phyloP scores from a whole-genome alignment of 331 rosid species.

The Dryas integrifolia region DNA sequence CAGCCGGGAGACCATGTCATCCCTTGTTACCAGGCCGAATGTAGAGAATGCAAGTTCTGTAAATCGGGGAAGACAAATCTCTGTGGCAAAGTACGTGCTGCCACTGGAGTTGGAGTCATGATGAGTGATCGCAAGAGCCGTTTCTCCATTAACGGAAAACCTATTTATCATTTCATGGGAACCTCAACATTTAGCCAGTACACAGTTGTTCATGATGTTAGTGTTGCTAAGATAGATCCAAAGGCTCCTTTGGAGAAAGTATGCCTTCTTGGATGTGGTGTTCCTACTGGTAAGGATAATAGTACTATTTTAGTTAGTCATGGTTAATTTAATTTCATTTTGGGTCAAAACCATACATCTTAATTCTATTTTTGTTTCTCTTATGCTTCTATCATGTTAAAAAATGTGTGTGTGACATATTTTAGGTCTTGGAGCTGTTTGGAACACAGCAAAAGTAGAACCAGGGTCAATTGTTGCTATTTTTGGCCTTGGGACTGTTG shows the following conservation, averaged over 20 bases:
- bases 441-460: constrained; percentile 94
- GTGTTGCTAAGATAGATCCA: constrained; percentile 87
- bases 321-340: not conserved
- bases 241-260: constrained; percentile 81
- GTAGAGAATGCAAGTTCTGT: constrained; percentile 92
- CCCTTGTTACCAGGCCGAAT: constrained; percentile 95
- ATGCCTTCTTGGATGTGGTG: constrained; percentile 92
- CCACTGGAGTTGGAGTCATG: constrained; percentile 94
- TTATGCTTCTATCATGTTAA: not conserved
- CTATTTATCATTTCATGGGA: constrained; percentile 92
- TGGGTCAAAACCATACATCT: not conserved
- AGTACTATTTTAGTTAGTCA: not conserved
- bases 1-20: constrained; percentile 90
- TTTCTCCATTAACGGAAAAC: constrained; percentile 77
- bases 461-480: constrained; percentile 80
- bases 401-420: not conserved
- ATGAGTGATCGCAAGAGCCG: constrained; percentile 72
- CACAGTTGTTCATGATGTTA: constrained; percentile 93
- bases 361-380: not conserved
- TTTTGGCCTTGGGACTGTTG: constrained; percentile 93
- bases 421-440: constrained; percentile 69
- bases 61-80: constrained; percentile 96
- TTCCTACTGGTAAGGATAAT: constrained; percentile 63
- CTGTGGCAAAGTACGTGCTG: constrained; percentile 84
- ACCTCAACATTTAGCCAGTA: constrained; percentile 92